Base-by-base conservation (phyloP, 2,329 filamentous ascomycete species). In the Chrysoporthe cubensis region DNA sequence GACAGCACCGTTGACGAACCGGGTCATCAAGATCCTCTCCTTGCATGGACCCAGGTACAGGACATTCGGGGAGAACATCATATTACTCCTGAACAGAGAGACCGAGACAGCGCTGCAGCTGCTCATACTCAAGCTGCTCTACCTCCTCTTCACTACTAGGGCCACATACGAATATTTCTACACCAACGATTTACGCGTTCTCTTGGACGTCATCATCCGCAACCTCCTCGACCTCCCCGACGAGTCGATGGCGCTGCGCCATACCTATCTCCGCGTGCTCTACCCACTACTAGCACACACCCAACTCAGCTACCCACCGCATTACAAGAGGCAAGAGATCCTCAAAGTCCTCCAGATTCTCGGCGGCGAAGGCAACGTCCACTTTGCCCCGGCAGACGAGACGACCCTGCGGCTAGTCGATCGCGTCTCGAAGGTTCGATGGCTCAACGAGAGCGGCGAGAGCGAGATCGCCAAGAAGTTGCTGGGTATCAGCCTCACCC, bases 111-210 rank as follows among this genome's bases (percentile, higher is more conserved):
- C 94, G 1, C 87, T 97, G 48, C 96, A 99, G 79, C 85, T 99
- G 37, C 86, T 99, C n/a, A 98, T 98, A 69, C 85, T 99, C 54
- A 99, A 99, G 80, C 87, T 97, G 4, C 84, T 99, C 40, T 99
- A 98, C 79, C 88, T 99, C 46, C 86, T 99, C 11, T 99, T 99
- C 80, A 97, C 94, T 4, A 98, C 93, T 11, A 89, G 89, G 66
- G 88, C 91, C 18, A 99, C 96, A 0, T 93, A 96, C 78, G 96
- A 99, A 80, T 99, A 98, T 79, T 99, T 99, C 76, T 99, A 98
- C 79, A 97, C 94, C 40, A 99, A 99, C 76, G 96, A 99, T 75
- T 84, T 99, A 42, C 92, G 93, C 68, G 96, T 99, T 4, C 87
- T 99, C 18, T 85, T 98, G 59, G 96, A 99, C 76, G 96, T 99